phyloP scores from a whole-genome alignment of 116 monocot genomes.

The Posidonia oceanica region DNA sequence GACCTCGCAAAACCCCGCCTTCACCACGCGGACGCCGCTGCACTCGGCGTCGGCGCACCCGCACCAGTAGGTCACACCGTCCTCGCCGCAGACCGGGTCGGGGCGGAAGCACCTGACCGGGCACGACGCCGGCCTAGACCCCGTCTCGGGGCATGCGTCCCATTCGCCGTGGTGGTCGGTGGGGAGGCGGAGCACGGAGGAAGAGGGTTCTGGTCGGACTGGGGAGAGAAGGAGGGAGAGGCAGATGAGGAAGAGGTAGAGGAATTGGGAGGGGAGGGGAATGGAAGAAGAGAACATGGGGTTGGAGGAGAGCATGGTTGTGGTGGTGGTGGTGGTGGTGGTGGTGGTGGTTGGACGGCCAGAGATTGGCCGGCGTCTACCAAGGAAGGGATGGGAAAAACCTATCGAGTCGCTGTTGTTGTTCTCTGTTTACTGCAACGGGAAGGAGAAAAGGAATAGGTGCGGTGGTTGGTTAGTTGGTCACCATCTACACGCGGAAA shows the following conservation, averaged over 20 bases:
- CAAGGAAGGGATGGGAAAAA: not conserved
- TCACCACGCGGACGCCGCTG: conserved; percentile 44
- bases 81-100: conserved; percentile 69
- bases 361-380: not conserved
- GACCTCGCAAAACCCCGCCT: conserved; percentile 20
- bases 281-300: too few relatives aligned
- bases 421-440: not conserved
- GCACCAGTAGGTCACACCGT: conserved; percentile 21
- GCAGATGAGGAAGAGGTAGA: not conserved
- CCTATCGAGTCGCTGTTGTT: not conserved
- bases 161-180: not conserved
- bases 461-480: too few relatives aligned
- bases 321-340: not conserved
- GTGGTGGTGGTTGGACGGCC: not conserved
- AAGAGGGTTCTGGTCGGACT: not conserved
- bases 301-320: not conserved
- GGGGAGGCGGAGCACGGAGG: conserved; percentile 10
- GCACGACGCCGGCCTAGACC: conserved; percentile 13
- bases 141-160: not conserved
- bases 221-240: conserved; percentile 13
- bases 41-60: conserved; percentile 56
- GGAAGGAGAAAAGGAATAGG: too few relatives aligned
- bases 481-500: too few relatives aligned
- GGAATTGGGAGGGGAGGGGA: not conserved
- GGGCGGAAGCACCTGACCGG: conserved; percentile 56